phyloP scores from a whole-genome alignment of 2,329 filamentous ascomycete genomes.

The Leptographium radiaticola region DNA sequence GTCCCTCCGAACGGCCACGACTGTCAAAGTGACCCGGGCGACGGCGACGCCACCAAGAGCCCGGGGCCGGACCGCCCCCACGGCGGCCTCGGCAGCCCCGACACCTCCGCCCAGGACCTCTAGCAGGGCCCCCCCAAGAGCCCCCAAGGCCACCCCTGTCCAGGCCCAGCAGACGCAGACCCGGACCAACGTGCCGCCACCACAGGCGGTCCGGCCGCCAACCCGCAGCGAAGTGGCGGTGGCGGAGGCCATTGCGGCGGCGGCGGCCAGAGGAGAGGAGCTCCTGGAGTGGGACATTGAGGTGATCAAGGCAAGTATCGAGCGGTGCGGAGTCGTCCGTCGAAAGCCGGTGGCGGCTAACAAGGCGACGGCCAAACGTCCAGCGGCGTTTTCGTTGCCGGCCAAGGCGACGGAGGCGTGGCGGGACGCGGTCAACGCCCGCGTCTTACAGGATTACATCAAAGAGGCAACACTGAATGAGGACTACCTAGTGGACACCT shows the following conservation, averaged over 20 bases:
- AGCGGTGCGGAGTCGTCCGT: not conserved
- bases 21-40: not conserved
- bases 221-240: not conserved
- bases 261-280: conserved; percentile 1
- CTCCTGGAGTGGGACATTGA: conserved; percentile 9
- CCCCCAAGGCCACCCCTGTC: not conserved
- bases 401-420: no score
- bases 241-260: not conserved
- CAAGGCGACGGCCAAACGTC: not conserved
- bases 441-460: no score
- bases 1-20: not conserved
- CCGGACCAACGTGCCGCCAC: no score
- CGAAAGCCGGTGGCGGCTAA: not conserved
- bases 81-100: not conserved
- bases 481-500: conserved; percentile 1
- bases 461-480: no score
- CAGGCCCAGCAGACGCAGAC: not conserved
- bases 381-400: no score
- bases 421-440: no score
- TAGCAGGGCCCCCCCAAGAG: no score
- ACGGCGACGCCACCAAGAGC: no score
- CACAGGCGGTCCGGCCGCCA: no score
- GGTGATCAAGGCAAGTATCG: conserved; percentile 8
- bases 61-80: not conserved
- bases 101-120: no score